Base-by-base conservation (phyloP, 108 stramenopile genomes). In the Asterionellopsis glacialis region DNA sequence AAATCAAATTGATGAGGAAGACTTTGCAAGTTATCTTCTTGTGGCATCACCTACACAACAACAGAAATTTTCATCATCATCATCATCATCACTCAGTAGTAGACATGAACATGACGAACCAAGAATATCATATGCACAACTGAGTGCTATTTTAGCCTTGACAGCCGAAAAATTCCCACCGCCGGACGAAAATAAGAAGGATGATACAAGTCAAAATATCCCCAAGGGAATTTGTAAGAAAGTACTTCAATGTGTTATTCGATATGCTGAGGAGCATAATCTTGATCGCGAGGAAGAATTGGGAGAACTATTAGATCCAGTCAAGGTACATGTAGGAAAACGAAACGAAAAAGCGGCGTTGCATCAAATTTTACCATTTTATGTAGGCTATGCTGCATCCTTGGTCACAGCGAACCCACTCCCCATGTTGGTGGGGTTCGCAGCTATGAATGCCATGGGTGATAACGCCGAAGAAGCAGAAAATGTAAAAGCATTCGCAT, bases 111-210 rank as follows among this genome's bases (percentile, higher is more conserved):
- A 45, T 25, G 52, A 60, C 25, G 75, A 70, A 45, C 22, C 43
- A n/a, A 52, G 60, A 23, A 78, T 76, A 43, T 83, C 82, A 13
- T 83, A 83, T 50, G 72, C 71, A 16, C 82, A 83, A 71, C 53
- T 83, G 33, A 77, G 68, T 14, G 82, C 82, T n/a, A 54, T 79
- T 0, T 50, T 83, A 38, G 77, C 77, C 25, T 47, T 79, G 18
- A 67, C 82, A 16, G 82, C 75, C 1, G 78, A 79, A 45, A 76
- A 83, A 44, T 76, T 73, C 68, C 62, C 68, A 23, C 42, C 73
- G 11, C 52, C 51, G 44, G 22, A 53, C 45, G 40, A 65, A 11
- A 47, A 47, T 4, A 49, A 27, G 23, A 62, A 68, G 51, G 61
- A 25, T 16, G 15, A 22, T 12, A 22, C 15, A 54, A 25, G 24